Percentiles rank a stretch among this genome's conserved stretches.
Conservation (phyloP, 2,329 filamentous ascomycete species). For the Talaromyces sp. region DNA sequence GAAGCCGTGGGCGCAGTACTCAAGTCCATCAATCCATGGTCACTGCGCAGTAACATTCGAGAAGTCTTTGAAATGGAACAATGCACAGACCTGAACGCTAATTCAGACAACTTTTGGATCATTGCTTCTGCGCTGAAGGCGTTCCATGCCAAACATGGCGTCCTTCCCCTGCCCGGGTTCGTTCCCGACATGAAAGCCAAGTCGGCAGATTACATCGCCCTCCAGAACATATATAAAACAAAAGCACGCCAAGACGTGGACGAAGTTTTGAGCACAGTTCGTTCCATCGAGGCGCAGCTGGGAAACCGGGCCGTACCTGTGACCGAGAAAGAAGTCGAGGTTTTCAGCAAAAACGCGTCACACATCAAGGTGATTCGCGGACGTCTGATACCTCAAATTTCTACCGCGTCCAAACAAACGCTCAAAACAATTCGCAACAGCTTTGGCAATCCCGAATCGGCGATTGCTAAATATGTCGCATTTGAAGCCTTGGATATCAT, state of each 20-base stretch:
- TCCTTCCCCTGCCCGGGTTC: slow-evolving; percentile 77
- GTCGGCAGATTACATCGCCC: slow-evolving; percentile 78
- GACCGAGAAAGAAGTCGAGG: slow-evolving; percentile 69
- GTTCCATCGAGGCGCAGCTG: slow-evolving; percentile 47
- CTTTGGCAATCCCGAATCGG: slow-evolving; percentile 47
- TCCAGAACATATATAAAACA: slow-evolving; percentile 88
- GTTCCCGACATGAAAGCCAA: slow-evolving; percentile 98
- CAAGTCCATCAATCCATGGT: slow-evolving; percentile 70
- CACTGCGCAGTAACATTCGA: slow-evolving; percentile 62
- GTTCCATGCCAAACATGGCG: slow-evolving; percentile 68
- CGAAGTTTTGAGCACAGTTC: slow-evolving; percentile 65
- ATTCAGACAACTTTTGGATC: slow-evolving; percentile 73
- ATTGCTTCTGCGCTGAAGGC: slow-evolving; percentile 72
- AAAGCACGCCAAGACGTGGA: slow-evolving; percentile 75
- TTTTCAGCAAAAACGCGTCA: slow-evolving; percentile 92
- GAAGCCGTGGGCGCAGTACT: slow-evolving; percentile 84
- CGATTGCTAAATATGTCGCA: slow-evolving; percentile 65
- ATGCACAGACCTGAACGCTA: slow-evolving; percentile 40
- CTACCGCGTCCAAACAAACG: slow-evolving; percentile 34
- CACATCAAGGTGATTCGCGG: slow-evolving; percentile 84
- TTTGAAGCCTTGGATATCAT: slow-evolving; percentile 45
- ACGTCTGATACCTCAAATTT: slow-evolving; percentile 48
- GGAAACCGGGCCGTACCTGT: slow-evolving; percentile 46
- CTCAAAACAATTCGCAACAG: slow-evolving; percentile 37
- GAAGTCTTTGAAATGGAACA: slow-evolving; percentile 72